Evolutionary conservation across 2,329 filamentous ascomycete species (phyloP).

Genomic region (Pezicula rhizophila): DNA sequence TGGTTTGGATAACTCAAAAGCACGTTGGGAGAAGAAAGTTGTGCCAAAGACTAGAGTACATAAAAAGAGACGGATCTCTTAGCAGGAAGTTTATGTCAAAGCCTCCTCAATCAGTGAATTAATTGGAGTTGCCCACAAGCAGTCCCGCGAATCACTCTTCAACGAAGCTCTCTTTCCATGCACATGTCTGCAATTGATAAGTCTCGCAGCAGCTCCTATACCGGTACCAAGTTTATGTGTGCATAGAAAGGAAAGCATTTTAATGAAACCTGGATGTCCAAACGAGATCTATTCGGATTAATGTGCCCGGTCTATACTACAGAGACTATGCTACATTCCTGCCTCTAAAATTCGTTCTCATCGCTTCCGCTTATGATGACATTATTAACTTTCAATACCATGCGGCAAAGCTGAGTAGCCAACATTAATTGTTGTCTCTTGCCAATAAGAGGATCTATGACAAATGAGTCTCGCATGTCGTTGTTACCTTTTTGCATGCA

Average conservation of each 20-base stretch:
- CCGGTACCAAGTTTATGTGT: neutral
- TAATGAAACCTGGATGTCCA: neutral
- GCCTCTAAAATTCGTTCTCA: constrained; percentile 72
- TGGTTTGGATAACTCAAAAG: too few relatives aligned
- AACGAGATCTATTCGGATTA: constrained; percentile 5
- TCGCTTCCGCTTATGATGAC: constrained; percentile 87
- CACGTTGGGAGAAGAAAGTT: too few relatives aligned
- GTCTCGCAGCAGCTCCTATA: neutral
- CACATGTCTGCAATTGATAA: too few relatives aligned
- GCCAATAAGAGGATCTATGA: constrained; percentile 95
- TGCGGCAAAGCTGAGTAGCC: constrained; percentile 93
- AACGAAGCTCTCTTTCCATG: too few relatives aligned
- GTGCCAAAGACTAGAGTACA: too few relatives aligned
- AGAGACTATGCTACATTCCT: constrained; percentile 21
- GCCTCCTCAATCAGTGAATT: too few relatives aligned
- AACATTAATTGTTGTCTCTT: constrained; percentile 96
- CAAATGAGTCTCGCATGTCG: constrained; percentile 96
- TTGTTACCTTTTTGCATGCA: constrained; percentile 96
- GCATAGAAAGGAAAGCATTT: neutral
- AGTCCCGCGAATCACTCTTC: too few relatives aligned
- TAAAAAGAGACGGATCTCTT: too few relatives aligned
- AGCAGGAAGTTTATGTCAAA: too few relatives aligned
- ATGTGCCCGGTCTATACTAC: constrained; percentile 17
- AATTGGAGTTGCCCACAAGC: too few relatives aligned
- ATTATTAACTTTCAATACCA: constrained; percentile 97